A percentile compares a stretch with the other conserved stretches of the same genome.
Conservation (phyloP, 148 eudicot species). For the Cornus florida region DNA sequence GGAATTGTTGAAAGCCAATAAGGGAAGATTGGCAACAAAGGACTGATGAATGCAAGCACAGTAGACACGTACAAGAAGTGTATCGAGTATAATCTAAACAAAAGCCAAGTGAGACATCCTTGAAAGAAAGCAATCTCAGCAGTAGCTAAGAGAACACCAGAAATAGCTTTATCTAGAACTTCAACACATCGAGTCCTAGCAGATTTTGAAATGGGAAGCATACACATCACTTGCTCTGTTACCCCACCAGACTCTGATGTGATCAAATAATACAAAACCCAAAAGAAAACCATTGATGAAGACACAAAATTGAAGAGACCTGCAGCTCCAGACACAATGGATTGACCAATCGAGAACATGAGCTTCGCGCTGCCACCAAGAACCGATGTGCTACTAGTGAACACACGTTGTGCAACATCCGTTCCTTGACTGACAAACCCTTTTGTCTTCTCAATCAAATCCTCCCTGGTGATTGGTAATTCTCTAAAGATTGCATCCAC, state of each 20-base stretch:
- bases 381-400: slow-evolving; percentile 66
- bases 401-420: slow-evolving; percentile 68
- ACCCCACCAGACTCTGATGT: slow-evolving; percentile 96
- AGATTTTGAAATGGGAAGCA: slow-evolving; percentile 69
- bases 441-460: slow-evolving; percentile 71
- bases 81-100: slow-evolving; percentile 72
- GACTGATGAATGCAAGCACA: slow-evolving; percentile 68
- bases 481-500: slow-evolving; percentile 65
- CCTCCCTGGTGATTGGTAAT: slow-evolving; percentile 48
- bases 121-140: slow-evolving; percentile 76
- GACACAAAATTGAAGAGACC: slow-evolving; percentile 80
- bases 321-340: slow-evolving; percentile 88
- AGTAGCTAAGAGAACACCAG: slow-evolving; percentile 84
- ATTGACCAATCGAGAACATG: slow-evolving; percentile 50
- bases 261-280: slow-evolving; percentile 91
- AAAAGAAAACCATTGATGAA: slow-evolving; percentile 80
- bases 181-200: slow-evolving; percentile 80
- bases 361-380: slow-evolving; percentile 81
- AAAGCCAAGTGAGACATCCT: slow-evolving; percentile 89
- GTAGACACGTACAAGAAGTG: slow-evolving; percentile 86
- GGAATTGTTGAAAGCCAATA: slow-evolving; percentile 68
- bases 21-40: slow-evolving; percentile 73
- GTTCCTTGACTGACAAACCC: slow-evolving; percentile 74
- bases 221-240: slow-evolving; percentile 71
- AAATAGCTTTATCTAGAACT: slow-evolving; percentile 82